Conservation (phyloP, 2,329 filamentous ascomycete species). For the Colletotrichum somersetense region DNA sequence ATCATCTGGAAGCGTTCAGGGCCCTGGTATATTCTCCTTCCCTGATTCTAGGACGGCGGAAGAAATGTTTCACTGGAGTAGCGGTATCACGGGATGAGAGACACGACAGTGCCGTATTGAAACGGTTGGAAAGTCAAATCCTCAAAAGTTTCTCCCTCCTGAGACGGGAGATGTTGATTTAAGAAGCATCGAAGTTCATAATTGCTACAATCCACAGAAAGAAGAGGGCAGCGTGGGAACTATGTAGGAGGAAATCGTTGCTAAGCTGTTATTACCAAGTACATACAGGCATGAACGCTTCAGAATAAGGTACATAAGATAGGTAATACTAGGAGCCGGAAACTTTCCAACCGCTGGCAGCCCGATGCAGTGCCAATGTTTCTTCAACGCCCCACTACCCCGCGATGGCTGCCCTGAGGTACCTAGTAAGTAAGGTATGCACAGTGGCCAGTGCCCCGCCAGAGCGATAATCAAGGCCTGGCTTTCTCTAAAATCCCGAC, state of each 20-base stretch:
- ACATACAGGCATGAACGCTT: background rate
- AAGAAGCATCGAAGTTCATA: background rate
- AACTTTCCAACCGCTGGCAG: constrained; percentile 1
- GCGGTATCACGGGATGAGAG: constrained; percentile 12
- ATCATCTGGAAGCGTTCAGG: constrained; percentile 2
- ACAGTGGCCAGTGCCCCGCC: constrained; percentile 34
- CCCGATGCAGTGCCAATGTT: constrained; percentile 4
- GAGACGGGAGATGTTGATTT: background rate
- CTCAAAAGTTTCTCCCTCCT: too few relatives aligned
- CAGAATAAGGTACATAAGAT: background rate
- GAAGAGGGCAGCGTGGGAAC: background rate
- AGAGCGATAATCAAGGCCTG: constrained; percentile 28
- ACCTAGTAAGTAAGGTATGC: background rate
- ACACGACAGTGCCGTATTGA: background rate
- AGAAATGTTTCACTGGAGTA: constrained; percentile 29
- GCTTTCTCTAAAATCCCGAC: constrained; percentile 34
- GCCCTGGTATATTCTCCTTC: constrained; percentile 14
- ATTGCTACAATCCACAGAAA: too few relatives aligned
- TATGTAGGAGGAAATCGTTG: background rate
- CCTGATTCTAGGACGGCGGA: constrained; percentile 20
- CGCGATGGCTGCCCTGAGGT: constrained; percentile 32
- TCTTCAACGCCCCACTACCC: constrained; percentile 41
- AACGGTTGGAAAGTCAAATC: background rate
- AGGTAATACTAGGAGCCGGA: background rate
- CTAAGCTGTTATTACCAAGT: background rate